Percentiles rank a stretch among this genome's conserved stretches.
These are phyloP conservation scores for Scheffersomyces spartinae DNA, from an alignment of 805 yeast genomes.

Conservation along the genomic window DNA sequence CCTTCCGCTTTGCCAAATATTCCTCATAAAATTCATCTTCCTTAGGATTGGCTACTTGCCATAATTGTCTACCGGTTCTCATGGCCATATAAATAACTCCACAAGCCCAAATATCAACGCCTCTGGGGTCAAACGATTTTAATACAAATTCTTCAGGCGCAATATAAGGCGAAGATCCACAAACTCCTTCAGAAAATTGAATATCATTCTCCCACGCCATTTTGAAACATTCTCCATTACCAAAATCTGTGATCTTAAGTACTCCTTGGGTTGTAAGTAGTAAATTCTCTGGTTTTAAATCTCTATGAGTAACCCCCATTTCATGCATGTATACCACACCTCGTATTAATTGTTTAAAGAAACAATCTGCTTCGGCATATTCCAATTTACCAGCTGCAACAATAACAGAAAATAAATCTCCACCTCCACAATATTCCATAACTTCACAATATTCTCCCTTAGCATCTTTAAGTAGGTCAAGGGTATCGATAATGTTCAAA, in stretches of 20 bases:
- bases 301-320: constrained; percentile 85
- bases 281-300: constrained; percentile 80
- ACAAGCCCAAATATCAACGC: constrained; percentile 86
- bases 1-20: constrained; percentile 69
- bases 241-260: constrained; percentile 80
- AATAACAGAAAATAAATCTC: constrained; percentile 65
- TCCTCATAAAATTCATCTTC: constrained; percentile 73
- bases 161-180: constrained; percentile 83
- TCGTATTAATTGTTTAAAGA: constrained; percentile 72
- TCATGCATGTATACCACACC: constrained; percentile 85
- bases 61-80: constrained; percentile 88
- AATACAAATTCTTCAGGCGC: constrained; percentile 76
- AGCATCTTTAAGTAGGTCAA: constrained; percentile 69
- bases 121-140: constrained; percentile 66
- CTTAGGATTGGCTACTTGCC: constrained; percentile 67
- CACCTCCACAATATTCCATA: constrained; percentile 78
- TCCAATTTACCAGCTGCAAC: constrained; percentile 71
- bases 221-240: constrained; percentile 71
- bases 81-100: constrained; percentile 89
- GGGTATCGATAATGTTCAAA: constrained; percentile 62
- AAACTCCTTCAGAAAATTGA: constrained; percentile 61
- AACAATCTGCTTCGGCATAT: constrained; percentile 79
- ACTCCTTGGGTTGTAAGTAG: constrained; percentile 61
- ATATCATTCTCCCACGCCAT: constrained; percentile 77
- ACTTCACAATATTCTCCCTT: constrained; percentile 78